Percentiles rank a stretch among this genome's conserved stretches.
These are phyloP conservation scores for Lipomyces kockii DNA, from an alignment of 805 yeast genomes.

Conservation along the genomic window DNA sequence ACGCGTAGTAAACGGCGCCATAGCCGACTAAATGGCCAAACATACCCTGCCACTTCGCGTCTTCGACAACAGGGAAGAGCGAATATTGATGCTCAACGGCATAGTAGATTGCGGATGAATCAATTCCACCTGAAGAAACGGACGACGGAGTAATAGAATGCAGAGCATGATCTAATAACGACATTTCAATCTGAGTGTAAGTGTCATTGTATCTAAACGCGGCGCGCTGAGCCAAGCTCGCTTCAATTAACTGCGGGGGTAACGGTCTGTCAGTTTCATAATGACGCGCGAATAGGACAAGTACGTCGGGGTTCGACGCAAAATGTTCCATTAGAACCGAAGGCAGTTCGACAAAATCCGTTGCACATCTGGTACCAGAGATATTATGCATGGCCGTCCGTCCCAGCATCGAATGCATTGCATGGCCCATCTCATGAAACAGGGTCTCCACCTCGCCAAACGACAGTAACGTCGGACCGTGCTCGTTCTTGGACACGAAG, in stretches of 20 bases:
- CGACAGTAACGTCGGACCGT: conserved; percentile 61
- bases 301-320: conserved; percentile 78
- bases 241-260: conserved; percentile 55
- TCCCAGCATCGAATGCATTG: conserved; percentile 97
- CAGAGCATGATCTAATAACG: conserved; percentile 79
- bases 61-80: conserved; percentile 62
- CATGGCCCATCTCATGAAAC: conserved; percentile 99
- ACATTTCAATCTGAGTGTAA: conserved; percentile 87
- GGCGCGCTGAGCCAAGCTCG: conserved; percentile 57
- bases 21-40: conserved; percentile 93
- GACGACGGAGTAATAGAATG: conserved; percentile 53
- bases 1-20: conserved; percentile 93
- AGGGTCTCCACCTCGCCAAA: conserved; percentile 87
- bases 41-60: conserved; percentile 88
- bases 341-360: conserved; percentile 96
- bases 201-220: conserved; percentile 71
- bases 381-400: conserved; percentile 87
- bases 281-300: conserved; percentile 74
- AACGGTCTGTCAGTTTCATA: conserved; percentile 66
- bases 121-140: conserved; percentile 47
- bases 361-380: conserved; percentile 92
- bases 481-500: conserved; percentile 54
- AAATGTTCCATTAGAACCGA: conserved; percentile 96
- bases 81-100: conserved; percentile 61
- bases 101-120: conserved; percentile 68